These are phyloP conservation scores for Termitomyces sp. DNA, from an alignment of 768 basidiomycete genomes.

Conservation along the genomic window DNA sequence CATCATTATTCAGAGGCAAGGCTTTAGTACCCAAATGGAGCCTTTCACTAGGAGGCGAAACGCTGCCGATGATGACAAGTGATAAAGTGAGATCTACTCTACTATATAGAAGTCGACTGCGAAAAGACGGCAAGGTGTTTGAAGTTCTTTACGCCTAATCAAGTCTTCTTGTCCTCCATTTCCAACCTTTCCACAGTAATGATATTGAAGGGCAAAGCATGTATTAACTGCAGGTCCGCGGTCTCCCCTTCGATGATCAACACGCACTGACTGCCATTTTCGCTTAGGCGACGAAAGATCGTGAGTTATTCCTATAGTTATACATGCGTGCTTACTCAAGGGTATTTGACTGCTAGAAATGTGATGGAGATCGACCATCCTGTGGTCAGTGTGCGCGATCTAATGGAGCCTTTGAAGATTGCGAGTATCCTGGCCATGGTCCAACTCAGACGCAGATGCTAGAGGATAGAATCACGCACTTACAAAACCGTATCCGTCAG, in stretches of 20 bases:
- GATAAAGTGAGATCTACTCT: background rate
- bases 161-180: slow-evolving; percentile 21
- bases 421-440: slow-evolving; percentile 46
- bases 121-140: background rate
- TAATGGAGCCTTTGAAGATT: slow-evolving; percentile 38
- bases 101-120: background rate
- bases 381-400: slow-evolving; percentile 46
- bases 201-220: slow-evolving; percentile 35
- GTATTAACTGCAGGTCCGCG: slow-evolving; percentile 45
- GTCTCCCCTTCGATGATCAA: background rate
- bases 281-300: slow-evolving; percentile 43
- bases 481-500: slow-evolving; percentile 37
- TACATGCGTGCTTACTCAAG: background rate
- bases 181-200: slow-evolving; percentile 67
- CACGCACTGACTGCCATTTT: background rate
- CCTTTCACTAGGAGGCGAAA: background rate
- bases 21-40: background rate
- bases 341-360: slow-evolving; percentile 31
- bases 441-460: slow-evolving; percentile 38
- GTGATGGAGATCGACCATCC: slow-evolving; percentile 44
- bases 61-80: background rate
- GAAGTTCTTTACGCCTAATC: slow-evolving; percentile 22
- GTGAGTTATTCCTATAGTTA: slow-evolving; percentile 17
- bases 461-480: slow-evolving; percentile 37
- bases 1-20: background rate